phyloP scores from a whole-genome alignment of 768 basidiomycete genomes.

The Coprinellus aureogranulatus region DNA sequence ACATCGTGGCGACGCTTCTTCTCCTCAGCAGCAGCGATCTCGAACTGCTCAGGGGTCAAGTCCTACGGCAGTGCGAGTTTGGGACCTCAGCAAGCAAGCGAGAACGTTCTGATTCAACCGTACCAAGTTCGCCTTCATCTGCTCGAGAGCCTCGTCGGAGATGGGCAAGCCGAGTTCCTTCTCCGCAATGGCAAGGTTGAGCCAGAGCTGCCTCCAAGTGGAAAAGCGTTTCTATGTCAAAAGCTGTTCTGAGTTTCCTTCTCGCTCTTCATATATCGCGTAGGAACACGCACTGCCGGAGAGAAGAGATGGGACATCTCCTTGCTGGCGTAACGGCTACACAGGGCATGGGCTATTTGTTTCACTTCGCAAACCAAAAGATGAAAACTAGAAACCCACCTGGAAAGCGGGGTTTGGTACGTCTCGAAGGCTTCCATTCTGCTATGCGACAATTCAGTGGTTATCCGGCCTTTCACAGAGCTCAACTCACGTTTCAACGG shows the following conservation, averaged over 20 bases:
- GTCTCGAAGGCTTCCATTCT: conserved; percentile 65
- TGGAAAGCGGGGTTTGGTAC: conserved; percentile 80
- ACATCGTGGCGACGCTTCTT: conserved; percentile 98
- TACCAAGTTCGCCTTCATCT: conserved; percentile 94
- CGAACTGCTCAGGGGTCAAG: conserved; percentile 86
- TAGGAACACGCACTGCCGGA: conserved; percentile 58
- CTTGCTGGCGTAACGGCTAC: conserved; percentile 96
- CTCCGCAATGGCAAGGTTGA: conserved; percentile 94
- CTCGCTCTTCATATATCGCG: background rate
- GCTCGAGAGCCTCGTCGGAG: conserved; percentile 83
- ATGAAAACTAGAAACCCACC: conserved; percentile 37
- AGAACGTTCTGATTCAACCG: background rate
- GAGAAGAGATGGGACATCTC: conserved; percentile 98
- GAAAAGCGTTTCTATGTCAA: conserved; percentile 79
- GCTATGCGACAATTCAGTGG: too few relatives aligned
- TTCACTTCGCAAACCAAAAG: background rate
- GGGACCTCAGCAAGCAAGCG: conserved; percentile 25
- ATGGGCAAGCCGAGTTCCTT: conserved; percentile 92
- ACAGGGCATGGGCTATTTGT: background rate
- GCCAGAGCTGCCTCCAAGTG: conserved; percentile 95
- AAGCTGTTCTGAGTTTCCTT: background rate
- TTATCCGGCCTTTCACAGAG: too few relatives aligned
- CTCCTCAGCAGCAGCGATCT: conserved; percentile 88
- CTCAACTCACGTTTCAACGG: too few relatives aligned
- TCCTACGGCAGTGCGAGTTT: conserved; percentile 32